Percentiles rank a stretch among this genome's conserved stretches.
Evolutionary conservation across 2,329 filamentous ascomycete species (phyloP).

Genomic region (Aspergillus ustus): DNA sequence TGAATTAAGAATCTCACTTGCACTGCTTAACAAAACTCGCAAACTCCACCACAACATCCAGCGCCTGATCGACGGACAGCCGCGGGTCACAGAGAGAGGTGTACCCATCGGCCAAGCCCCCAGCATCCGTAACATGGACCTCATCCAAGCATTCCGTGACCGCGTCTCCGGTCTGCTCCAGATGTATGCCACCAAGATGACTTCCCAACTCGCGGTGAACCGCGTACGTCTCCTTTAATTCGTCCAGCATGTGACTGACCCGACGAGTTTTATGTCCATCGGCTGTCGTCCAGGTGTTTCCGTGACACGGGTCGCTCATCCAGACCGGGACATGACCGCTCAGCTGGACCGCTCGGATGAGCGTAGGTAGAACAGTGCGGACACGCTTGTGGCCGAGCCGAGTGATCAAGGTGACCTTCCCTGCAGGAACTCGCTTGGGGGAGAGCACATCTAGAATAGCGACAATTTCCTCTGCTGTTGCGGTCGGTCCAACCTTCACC

Average conservation of each 20-base stretch:
- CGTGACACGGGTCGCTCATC: slow-evolving; percentile 98
- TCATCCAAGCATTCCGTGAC: slow-evolving; percentile 93
- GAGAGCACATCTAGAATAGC: slow-evolving; percentile 80
- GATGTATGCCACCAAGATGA: slow-evolving; percentile 85
- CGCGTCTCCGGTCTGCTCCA: slow-evolving; percentile 91
- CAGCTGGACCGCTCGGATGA: slow-evolving; percentile 82
- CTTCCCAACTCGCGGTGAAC: slow-evolving; percentile 81
- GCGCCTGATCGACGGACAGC: background rate
- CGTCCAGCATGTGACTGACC: slow-evolving; percentile 82
- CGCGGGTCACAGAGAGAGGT: slow-evolving; percentile 87
- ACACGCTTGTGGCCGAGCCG: slow-evolving; percentile 83
- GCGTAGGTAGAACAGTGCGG: slow-evolving; percentile 72
- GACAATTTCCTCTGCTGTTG: slow-evolving; percentile 73
- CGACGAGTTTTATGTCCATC: slow-evolving; percentile 84
- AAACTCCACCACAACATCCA: background rate
- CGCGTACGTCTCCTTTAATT: slow-evolving; percentile 76
- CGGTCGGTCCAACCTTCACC: slow-evolving; percentile 87
- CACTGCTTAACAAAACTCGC: background rate
- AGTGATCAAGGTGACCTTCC: slow-evolving; percentile 91
- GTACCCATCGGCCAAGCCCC: slow-evolving; percentile 84
- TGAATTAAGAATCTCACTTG: background rate
- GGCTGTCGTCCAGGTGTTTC: slow-evolving; percentile 67
- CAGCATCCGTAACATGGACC: slow-evolving; percentile 53
- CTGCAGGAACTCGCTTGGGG: slow-evolving; percentile 69
- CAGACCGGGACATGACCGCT: slow-evolving; percentile 78